Evolutionary conservation across 148 eudicot species (phyloP), one percentile per base, ranked within the genome.

Genomic region (Dianthus caryophyllus): DNA sequence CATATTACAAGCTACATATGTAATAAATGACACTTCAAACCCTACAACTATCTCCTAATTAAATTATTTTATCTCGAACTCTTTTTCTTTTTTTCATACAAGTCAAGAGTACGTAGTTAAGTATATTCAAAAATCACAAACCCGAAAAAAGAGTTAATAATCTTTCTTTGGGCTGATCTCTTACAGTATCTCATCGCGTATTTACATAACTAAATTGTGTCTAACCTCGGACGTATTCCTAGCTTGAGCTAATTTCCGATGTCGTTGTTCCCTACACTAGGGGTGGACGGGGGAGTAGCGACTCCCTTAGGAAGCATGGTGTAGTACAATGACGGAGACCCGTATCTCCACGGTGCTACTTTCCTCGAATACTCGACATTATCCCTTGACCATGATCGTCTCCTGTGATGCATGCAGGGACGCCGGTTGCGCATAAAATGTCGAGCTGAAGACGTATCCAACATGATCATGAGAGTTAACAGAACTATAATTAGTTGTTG

Each of bases 221-320:
- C 53, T 18, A 21, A 49, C 24, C 53, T 39, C 48, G 9, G 0
- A 58, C 22, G 1, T 9, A 33, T 33, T 7, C 2, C 9, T n/a
- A n/a, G n/a, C n/a, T n/a, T 6, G 24, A 16, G n/a, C 59, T 64
- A 75, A 26, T 64, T 25, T 33, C 59, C 66, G 52, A 76, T 41
- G 6, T 46, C 5, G 59, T 76, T 67, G 62, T 61, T 76, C n/a
- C 75, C 75, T 18, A 26, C 16, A 71, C 79, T 76, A 53, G 79
- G 79, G 25, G 59, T 64, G 0, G 79, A 76, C 0, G 79, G 75
- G 0, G 72, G 57, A 2, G 29, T 33, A 33, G 7, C 20, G 6
- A 54, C 17, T 11, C 79, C 75, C 52, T 67, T 76, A 20, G 79
- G 79, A 44, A 76, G 79, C 79, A 76, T 71, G 24, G 49, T 53